These are phyloP conservation scores for Cryptococcus sp. DNA, from an alignment of 1,284 basidiomycete species.

Conservation along the genomic window DNA sequence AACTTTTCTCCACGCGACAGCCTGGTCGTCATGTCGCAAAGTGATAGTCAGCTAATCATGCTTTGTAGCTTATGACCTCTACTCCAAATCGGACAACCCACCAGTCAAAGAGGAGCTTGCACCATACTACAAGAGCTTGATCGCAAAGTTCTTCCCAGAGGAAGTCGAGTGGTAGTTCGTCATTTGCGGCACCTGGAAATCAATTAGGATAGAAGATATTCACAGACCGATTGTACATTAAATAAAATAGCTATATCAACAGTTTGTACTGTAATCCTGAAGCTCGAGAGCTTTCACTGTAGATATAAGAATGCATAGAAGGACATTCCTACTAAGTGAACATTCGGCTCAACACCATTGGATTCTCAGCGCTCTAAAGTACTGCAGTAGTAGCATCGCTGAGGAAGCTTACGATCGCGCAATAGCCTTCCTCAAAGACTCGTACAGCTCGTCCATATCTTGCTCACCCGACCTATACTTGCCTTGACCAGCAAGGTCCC, in stretches of 20 bases:
- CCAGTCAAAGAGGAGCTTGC: conserved; percentile 65
- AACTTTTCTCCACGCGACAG: not conserved
- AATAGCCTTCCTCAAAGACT: conserved; percentile 16
- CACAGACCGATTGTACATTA: too few relatives aligned
- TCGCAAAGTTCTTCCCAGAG: conserved; percentile 79
- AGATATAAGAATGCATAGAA: too few relatives aligned
- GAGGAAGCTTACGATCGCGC: not conserved
- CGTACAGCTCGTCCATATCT: conserved; percentile 19
- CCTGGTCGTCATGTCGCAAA: not conserved
- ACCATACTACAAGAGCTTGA: conserved; percentile 79
- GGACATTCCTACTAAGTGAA: too few relatives aligned
- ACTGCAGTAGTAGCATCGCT: too few relatives aligned
- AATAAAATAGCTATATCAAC: too few relatives aligned
- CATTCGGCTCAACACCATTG: too few relatives aligned
- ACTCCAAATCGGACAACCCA: conserved; percentile 79
- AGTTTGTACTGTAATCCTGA: too few relatives aligned
- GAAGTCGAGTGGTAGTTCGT: conserved; percentile 68
- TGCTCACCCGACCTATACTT: conserved; percentile 10
- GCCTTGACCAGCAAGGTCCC: conserved; percentile 16
- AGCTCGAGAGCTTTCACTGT: too few relatives aligned
- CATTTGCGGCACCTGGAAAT: too few relatives aligned
- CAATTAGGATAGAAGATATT: too few relatives aligned
- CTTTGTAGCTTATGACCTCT: conserved; percentile 72
- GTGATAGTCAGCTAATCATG: not conserved
- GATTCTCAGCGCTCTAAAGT: too few relatives aligned